These are phyloP conservation scores for Sequoiadendron giganteum DNA, from an alignment of 75 land plant species.

Conservation along the genomic window DNA sequence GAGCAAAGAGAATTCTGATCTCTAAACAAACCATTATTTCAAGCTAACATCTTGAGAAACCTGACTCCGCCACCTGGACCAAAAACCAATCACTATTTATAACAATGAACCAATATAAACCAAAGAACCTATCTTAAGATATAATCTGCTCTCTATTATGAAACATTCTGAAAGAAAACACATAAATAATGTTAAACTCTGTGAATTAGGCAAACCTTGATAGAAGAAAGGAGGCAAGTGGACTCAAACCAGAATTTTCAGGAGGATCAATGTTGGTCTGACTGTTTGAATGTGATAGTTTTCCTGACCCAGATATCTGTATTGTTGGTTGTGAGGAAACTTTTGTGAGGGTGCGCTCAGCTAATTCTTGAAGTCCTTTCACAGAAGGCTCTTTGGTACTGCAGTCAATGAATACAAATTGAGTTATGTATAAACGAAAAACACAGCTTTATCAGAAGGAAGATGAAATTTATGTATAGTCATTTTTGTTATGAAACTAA, in stretches of 20 bases:
- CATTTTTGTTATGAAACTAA: not conserved
- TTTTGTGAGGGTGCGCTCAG: constrained; percentile 39
- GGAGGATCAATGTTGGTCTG: constrained; percentile 30
- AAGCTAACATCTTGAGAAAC: constrained; percentile 48
- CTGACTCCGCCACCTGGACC: constrained; percentile 65
- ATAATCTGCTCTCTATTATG: not conserved
- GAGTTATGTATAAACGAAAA: not conserved
- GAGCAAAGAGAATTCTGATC: not conserved
- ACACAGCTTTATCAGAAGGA: not conserved
- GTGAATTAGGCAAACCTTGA: constrained; percentile 54
- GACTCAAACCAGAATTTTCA: constrained; percentile 76
- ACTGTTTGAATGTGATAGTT: constrained; percentile 40
- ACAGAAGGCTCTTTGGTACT: constrained; percentile 84
- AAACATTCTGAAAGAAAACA: not conserved
- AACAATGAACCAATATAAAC: not conserved
- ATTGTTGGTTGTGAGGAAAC: constrained; percentile 15
- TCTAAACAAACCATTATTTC: not conserved
- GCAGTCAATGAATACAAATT: constrained; percentile 6
- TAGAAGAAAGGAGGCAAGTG: constrained; percentile 85
- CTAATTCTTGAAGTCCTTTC: constrained; percentile 73
- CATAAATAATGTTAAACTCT: not conserved
- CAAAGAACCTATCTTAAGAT: not conserved
- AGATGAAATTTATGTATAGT: not conserved
- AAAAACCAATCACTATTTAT: not conserved
- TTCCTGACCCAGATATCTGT: constrained; percentile 20